phyloP scores from a whole-genome alignment of 208 protist species.

The Trypanosoma lewisi region DNA sequence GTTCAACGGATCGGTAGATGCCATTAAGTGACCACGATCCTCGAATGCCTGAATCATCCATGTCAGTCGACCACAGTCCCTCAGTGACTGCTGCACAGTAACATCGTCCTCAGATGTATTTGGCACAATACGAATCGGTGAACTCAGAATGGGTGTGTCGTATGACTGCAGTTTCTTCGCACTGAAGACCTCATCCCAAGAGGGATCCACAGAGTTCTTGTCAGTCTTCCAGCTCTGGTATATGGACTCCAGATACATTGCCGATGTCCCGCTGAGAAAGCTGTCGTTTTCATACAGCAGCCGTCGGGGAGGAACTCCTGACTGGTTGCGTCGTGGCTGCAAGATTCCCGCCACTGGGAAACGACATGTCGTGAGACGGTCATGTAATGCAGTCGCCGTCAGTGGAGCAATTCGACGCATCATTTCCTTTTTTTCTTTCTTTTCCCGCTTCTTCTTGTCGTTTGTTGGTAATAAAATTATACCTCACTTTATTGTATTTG shows the following conservation, averaged over 20 bases:
- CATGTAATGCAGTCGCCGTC: neutral
- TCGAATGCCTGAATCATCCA: conserved; percentile 91
- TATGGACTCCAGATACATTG: conserved; percentile 84
- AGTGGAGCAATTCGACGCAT: conserved; percentile 52
- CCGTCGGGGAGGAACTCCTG: conserved; percentile 36
- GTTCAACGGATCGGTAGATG: conserved; percentile 81
- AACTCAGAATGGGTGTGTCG: conserved; percentile 56
- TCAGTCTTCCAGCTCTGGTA: conserved; percentile 81
- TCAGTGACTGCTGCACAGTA: conserved; percentile 69
- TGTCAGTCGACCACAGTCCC: conserved; percentile 72
- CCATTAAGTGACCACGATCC: conserved; percentile 80
- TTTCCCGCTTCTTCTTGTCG: neutral
- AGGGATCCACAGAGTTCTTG: conserved; percentile 69
- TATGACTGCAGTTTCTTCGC: conserved; percentile 34
- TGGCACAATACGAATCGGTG: conserved; percentile 68
- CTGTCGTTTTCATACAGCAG: conserved; percentile 82
- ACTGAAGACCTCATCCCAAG: conserved; percentile 70
- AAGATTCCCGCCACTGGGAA: neutral
- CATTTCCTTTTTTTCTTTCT: conserved; percentile 29
- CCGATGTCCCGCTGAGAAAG: conserved; percentile 76
- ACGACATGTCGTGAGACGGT: neutral
- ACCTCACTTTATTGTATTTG: neutral
- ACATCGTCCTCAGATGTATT: conserved; percentile 27
- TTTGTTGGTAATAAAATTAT: neutral
- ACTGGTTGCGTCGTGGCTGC: conserved; percentile 17